Evolutionary conservation across 2,329 filamentous ascomycete genomes (phyloP).

Genomic region (Fusarium sp.): DNA sequence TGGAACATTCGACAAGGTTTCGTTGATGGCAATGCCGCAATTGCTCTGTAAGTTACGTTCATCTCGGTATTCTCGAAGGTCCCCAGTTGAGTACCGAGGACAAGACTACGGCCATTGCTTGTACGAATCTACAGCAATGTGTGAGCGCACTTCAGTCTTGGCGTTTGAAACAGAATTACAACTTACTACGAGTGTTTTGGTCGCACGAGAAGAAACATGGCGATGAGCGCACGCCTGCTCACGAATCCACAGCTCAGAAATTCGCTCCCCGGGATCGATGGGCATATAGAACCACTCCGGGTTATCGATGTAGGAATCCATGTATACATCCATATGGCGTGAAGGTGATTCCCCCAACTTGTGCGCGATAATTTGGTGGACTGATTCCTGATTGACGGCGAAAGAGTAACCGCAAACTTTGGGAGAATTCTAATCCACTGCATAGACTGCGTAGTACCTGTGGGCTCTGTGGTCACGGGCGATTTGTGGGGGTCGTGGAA

Average conservation of each 20-base stretch:
- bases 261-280: not conserved
- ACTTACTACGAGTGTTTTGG: not conserved
- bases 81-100: not conserved
- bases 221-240: too few species aligned
- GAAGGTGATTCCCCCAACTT: not conserved
- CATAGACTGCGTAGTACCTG: not conserved
- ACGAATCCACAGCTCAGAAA: not conserved
- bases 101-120: not conserved
- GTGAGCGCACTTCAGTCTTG: not conserved
- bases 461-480: rapidly evolving
- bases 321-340: not conserved
- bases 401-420: not conserved
- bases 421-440: not conserved
- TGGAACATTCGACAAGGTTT: not conserved
- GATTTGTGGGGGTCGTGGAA: not conserved
- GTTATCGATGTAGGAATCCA: too few species aligned
- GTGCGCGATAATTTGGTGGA: not conserved
- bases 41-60: not conserved
- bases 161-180: rapidly evolving
- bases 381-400: rapidly evolving
- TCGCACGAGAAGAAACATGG: not conserved
- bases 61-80: rapidly evolving
- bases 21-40: not conserved
- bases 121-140: not conserved
- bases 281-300: not conserved